phyloP scores from a whole-genome alignment of 2,329 filamentous ascomycete genomes.

The Davidsoniella virescens region DNA sequence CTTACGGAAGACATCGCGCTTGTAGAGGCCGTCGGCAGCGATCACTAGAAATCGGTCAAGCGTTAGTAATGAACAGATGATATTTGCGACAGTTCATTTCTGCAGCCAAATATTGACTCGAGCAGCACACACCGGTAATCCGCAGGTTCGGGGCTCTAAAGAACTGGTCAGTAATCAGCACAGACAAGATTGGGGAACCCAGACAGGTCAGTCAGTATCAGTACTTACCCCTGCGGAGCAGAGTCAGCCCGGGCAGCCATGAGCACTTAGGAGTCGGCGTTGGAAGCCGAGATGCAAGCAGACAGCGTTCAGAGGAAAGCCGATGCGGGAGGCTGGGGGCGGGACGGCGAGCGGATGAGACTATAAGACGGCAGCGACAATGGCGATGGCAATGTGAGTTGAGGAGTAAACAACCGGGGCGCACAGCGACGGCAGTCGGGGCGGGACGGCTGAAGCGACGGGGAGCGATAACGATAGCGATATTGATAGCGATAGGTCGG shows the following conservation, averaged over 20 bases:
- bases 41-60: constrained; percentile 52
- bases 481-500: no score
- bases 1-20: constrained; percentile 97
- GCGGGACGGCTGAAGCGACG: no score
- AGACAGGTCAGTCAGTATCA: constrained; percentile 10
- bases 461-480: no score
- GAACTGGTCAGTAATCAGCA: not conserved
- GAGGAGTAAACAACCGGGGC: no score
- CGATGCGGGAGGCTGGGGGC: not conserved
- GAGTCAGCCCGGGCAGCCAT: constrained; percentile 10
- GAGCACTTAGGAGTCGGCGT: not conserved
- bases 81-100: not conserved
- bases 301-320: not conserved
- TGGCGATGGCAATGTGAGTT: no score
- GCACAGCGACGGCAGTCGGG: no score
- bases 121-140: constrained; percentile 60
- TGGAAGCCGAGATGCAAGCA: not conserved
- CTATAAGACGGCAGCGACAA: no score
- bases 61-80: not conserved
- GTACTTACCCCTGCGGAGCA: constrained; percentile 13
- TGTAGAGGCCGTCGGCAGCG: constrained; percentile 94
- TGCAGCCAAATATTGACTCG: constrained; percentile 12
- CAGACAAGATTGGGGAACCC: constrained; percentile 19
- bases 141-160: constrained; percentile 69
- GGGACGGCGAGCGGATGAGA: no score